Evolutionary conservation across 1,284 basidiomycete species (phyloP).

Genomic region (Puccinia hordei): DNA sequence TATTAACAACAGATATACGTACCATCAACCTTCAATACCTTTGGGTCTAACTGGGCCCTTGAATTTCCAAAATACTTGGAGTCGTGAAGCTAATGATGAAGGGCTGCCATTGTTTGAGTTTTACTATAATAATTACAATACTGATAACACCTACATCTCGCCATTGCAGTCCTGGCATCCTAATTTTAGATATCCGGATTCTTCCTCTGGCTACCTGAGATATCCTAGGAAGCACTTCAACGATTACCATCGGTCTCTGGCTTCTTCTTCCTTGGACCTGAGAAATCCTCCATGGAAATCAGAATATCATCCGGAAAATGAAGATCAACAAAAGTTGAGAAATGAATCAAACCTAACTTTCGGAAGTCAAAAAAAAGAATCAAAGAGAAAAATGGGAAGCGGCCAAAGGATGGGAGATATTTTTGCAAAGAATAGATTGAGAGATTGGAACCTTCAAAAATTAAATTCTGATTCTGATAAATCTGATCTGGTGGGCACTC

Average conservation of each 20-base stretch:
- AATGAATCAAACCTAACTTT: no score
- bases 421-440: no score
- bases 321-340: no score
- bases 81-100: background rate
- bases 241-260: background rate
- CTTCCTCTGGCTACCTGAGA: background rate
- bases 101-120: background rate
- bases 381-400: no score
- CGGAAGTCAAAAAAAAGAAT: no score
- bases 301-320: no score
- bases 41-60: background rate
- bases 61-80: background rate
- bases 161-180: background rate
- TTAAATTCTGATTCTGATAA: no score
- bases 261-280: background rate
- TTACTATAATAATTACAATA: background rate
- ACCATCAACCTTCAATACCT: background rate
- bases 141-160: background rate
- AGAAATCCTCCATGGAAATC: no score
- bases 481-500: no score
- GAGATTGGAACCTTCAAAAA: no score
- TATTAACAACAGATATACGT: background rate
- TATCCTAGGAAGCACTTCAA: background rate
- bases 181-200: no score
- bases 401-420: no score